Evolutionary conservation across 1,139 yeast genomes (phyloP).

Genomic region (Saccharomyces hybrid): DNA sequence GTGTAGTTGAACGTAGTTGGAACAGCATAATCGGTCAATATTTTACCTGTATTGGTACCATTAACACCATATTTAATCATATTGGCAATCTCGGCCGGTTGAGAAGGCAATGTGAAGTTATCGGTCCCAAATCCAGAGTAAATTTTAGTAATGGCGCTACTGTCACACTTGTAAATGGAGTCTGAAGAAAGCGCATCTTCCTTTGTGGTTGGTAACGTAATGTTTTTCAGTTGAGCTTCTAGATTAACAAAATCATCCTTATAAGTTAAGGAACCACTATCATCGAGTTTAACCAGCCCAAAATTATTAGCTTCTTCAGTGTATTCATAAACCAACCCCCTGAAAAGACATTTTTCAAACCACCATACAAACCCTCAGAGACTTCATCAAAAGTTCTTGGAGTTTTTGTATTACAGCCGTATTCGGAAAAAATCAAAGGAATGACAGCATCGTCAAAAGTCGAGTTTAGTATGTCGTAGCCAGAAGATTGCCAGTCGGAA

Average conservation of each 20-base stretch:
- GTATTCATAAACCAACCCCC: conserved; percentile 80
- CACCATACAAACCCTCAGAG: conserved; percentile 49
- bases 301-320: conserved; percentile 61
- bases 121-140: conserved; percentile 36
- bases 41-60: conserved; percentile 42
- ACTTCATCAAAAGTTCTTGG: conserved; percentile 71
- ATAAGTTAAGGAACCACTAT: conserved; percentile 38
- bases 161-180: conserved; percentile 47
- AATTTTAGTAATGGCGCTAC: conserved; percentile 37
- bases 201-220: conserved; percentile 38
- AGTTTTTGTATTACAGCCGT: conserved; percentile 56
- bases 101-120: conserved; percentile 39
- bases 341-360: conserved; percentile 49
- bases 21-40: conserved; percentile 36
- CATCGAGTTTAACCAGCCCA: conserved; percentile 55
- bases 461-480: conserved; percentile 55
- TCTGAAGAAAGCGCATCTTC: conserved; percentile 34
- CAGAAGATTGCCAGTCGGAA: conserved; percentile 57
- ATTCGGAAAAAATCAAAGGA: conserved; percentile 83
- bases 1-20: conserved; percentile 37
- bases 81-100: conserved; percentile 36
- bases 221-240: conserved; percentile 40
- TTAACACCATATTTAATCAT: conserved; percentile 48
- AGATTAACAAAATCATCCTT: conserved; percentile 52
- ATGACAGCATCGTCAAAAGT: conserved; percentile 54